Evolutionary conservation across 495 filamentous ascomycete species (phyloP).

Genomic region (Zalerion maritima): DNA sequence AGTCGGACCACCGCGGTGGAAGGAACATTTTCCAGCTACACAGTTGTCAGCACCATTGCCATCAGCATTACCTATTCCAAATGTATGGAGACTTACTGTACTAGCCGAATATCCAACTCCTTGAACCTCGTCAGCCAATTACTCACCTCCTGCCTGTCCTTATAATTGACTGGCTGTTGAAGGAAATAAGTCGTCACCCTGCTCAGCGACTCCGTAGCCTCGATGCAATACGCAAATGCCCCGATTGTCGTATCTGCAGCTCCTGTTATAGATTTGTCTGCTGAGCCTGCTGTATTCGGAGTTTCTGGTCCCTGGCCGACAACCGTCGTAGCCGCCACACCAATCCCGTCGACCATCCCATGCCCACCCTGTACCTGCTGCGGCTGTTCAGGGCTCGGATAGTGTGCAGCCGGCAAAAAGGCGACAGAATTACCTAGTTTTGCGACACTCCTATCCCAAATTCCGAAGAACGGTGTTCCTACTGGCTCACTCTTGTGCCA

Average conservation of each 20-base stretch:
- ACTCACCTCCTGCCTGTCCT: conserved; percentile 17
- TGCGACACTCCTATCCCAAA: conserved; percentile 23
- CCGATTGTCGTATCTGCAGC: conserved; percentile 22
- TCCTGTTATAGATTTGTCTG: conserved; percentile 5
- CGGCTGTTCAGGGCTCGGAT: conserved; percentile 6
- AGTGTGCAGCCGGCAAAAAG: conserved; percentile 9
- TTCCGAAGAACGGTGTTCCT: conserved; percentile 25
- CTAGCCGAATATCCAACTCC: conserved; percentile 27
- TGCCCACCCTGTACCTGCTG: too few relatives aligned
- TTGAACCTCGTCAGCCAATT: conserved; percentile 31
- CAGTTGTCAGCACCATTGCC: neutral
- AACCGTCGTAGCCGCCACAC: conserved; percentile 4
- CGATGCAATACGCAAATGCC: conserved; percentile 28
- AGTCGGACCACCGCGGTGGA: conserved; percentile 23
- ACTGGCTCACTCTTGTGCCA: conserved; percentile 20
- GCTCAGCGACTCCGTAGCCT: conserved; percentile 27
- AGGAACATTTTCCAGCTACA: conserved; percentile 27
- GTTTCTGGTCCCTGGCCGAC: conserved; percentile 2
- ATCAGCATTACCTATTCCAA: neutral
- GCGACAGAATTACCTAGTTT: conserved; percentile 21
- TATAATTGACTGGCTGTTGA: conserved; percentile 21
- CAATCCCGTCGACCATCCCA: too few relatives aligned
- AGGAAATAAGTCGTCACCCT: conserved; percentile 25
- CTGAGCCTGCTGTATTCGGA: conserved; percentile 2
- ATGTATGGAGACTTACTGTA: conserved; percentile 14